Base-by-base conservation (phyloP, 345 rosid genomes). In the Corchorus olitorius region DNA sequence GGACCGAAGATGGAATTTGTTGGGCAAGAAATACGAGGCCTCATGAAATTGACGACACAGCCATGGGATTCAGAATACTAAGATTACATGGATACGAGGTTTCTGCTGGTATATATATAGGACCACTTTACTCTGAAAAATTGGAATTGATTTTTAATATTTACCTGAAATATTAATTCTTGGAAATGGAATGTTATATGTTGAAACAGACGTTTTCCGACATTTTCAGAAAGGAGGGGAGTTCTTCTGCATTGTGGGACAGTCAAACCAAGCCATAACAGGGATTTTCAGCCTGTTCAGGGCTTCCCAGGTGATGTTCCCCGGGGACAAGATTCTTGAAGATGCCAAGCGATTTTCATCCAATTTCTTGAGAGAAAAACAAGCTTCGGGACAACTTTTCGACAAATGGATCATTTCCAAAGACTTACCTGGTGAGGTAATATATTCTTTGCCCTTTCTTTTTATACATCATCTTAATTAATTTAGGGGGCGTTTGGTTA, bases 381-480 rank as follows among this genome's bases (percentile, higher is more conserved):
- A 79, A 74, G 89, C 81, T 9, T 86, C 85, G n/a, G 76, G 80
- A 27, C 80, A 90, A 68, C 86, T 97, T 52, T 52, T 91, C 4
- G 99, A 97, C 72, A 97, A 97, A 83, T 97, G 99, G 99, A 84
- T 97, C 62, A 94, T 94, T 59, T 88, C 90, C 74, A 97, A 94
- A 78, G 99, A 97, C 84, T 82, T 97, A 50, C 91, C 97, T 12
- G 96, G 97, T 43, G 99, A 97, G 95, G 99, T 96, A 82, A 13
- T 52, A 17, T 73, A 7, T 46, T 27, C 27, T 27, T 27, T 27
- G 1, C 27, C 27, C 27, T 27, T 27, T 27, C 27, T 27, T 27
- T 27, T 0, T 27, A 27, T 27, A 27, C 27, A 27, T 27, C 27
- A 27, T 27, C 27, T 27, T 27, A 27, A 27, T 27, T 27, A 27